Evolutionary conservation across 148 eudicot species (phyloP), one percentile per base, ranked within the genome.

Genomic region (Diospyros lotus): DNA sequence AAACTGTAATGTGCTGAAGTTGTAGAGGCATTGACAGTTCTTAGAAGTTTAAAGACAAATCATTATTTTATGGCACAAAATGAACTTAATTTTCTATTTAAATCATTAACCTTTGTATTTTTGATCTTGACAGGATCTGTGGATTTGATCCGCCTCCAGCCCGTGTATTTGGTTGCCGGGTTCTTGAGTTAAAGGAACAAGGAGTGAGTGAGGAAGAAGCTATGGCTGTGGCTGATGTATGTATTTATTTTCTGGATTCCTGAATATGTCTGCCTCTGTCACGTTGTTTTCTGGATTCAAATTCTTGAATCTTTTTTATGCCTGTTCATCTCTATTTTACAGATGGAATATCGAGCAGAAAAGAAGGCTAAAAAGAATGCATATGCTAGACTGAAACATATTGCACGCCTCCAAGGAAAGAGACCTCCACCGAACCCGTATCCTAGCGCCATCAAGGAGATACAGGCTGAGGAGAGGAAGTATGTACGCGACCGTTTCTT

Each of bases 311-410:
- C 12, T 55, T 55, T 55, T 73, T 38, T 40, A 3, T 41, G 13
- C 9, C 28, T 28, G 28, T 28, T 0, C 28, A 28, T 40, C 50
- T 17, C 72, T 41, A 66, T 43, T 39, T 54, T 61, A 15, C 43
- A 94, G 98, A 85, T 87, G 97, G 98, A 94, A 80, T 94, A 94
- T 78, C 83, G 87, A 64, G 79, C 73, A 15, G 97, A 86, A 77
- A 90, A 68, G 66, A 89, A 78, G 79, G 83, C 77, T 14, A 94
- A 86, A 78, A 90, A 81, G 87, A 84, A 85, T 75, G 98, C 96
- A 45, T 92, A 87, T 71, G 64, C 78, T 60, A 82, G 92, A 38
- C 63, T 90, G 81, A 92, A 84, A 88, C 79, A 94, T 80, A 86
- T 92, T 66, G 86, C 98, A 10, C 83, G 86, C 6, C 66, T 84